Conservation (phyloP, 2,329 filamentous ascomycete species). For the Fusarium papillatum region DNA sequence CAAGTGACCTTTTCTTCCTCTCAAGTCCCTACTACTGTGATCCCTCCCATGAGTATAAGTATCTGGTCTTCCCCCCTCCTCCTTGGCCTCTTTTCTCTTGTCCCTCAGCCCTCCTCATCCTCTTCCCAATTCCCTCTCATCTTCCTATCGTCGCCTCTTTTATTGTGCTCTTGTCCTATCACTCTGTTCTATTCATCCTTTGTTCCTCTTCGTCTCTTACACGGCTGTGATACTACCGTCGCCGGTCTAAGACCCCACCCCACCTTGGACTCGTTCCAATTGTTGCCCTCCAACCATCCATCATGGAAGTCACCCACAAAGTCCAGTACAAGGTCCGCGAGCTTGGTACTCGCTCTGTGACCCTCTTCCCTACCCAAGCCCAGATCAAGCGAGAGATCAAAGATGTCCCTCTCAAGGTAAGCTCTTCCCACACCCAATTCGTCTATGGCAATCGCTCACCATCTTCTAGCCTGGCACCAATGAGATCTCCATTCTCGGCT, state of each 20-base stretch:
- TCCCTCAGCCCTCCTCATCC: slow-evolving; percentile 16
- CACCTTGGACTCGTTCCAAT: not conserved
- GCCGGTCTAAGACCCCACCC: not conserved
- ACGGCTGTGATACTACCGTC: not conserved
- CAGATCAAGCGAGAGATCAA: slow-evolving; percentile 73
- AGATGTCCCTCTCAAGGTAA: slow-evolving; percentile 55
- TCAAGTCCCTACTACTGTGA: not conserved
- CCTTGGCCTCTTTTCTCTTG: slow-evolving; percentile 17
- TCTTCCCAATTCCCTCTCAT: slow-evolving; percentile 2
- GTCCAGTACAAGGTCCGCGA: slow-evolving; percentile 69
- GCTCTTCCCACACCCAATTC: not conserved
- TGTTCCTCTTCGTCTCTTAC: not conserved
- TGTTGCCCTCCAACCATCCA: not conserved
- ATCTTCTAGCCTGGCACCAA: slow-evolving; percentile 64
- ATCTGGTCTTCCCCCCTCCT: slow-evolving; percentile 32
- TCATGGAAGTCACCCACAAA: slow-evolving; percentile 56
- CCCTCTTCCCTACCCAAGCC: slow-evolving; percentile 72
- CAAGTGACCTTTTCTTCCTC: slow-evolving; percentile 15
- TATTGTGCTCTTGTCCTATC: not conserved
- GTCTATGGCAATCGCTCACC: not conserved
- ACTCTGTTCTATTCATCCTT: not conserved
- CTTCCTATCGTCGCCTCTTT: not conserved
- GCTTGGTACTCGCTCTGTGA: slow-evolving; percentile 71
- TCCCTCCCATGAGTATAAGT: slow-evolving; percentile 39
- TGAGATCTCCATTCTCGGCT: slow-evolving; percentile 68